A percentile compares a stretch with the other conserved stretches of the same genome.
These are phyloP conservation scores for Hypericum androsaemum DNA, from an alignment of 345 rosid species.

Conservation along the genomic window DNA sequence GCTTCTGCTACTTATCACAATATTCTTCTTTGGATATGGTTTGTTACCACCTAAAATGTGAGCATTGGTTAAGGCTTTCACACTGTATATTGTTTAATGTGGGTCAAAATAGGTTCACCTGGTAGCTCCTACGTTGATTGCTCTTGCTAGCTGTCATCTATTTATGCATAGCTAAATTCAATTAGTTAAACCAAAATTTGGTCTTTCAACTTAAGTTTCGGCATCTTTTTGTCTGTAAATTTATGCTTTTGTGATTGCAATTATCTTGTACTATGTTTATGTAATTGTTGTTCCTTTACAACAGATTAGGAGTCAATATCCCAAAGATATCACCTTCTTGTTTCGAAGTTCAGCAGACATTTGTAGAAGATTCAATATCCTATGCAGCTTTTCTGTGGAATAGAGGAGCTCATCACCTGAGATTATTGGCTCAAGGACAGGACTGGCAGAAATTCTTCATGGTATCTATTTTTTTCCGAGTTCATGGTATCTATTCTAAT, in stretches of 20 bases:
- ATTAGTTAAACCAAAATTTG: no score
- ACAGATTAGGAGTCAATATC: constrained; percentile 48
- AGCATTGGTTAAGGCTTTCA: constrained; percentile 21
- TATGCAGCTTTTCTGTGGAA: constrained; percentile 48
- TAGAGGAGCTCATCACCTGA: constrained; percentile 23
- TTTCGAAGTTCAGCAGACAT: constrained; percentile 46
- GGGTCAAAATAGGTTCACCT: no score
- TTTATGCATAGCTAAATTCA: no score
- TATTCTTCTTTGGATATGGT: constrained; percentile 45
- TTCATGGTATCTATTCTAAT: not conserved
- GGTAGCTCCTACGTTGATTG: no score
- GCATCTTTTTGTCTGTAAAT: no score
- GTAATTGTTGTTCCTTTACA: constrained; percentile 8
- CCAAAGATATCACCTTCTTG: constrained; percentile 35
- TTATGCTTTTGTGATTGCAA: no score
- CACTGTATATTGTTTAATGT: not conserved
- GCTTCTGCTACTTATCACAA: constrained; percentile 42
- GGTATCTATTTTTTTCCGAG: constrained; percentile 26
- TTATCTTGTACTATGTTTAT: not conserved
- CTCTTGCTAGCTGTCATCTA: no score
- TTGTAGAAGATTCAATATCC: constrained; percentile 34
- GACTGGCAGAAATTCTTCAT: constrained; percentile 55
- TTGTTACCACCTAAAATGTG: constrained; percentile 49
- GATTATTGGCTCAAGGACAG: constrained; percentile 47
- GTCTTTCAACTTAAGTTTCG: no score